Evolutionary conservation across 106 monocot species (phyloP).

Genomic region (Allium fistulosum): DNA sequence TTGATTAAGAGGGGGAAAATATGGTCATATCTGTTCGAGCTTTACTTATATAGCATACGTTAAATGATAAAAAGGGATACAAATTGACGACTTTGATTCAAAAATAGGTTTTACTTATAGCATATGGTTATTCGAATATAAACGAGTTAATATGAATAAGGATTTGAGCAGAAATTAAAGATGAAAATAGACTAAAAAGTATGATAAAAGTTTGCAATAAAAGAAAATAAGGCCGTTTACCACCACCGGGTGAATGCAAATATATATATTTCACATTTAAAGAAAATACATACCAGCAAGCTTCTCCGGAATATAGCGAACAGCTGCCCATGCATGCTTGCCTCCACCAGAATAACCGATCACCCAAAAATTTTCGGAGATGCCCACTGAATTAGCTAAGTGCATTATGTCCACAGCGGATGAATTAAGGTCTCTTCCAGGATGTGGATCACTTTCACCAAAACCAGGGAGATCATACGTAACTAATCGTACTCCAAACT

Average conservation of each 20-base stretch:
- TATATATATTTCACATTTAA: no score
- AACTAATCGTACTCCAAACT: slow-evolving; percentile 84
- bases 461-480: slow-evolving; percentile 92
- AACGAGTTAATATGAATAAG: no score
- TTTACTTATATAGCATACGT: no score
- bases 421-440: slow-evolving; percentile 72
- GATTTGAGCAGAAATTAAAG: neutral
- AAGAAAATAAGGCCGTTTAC: neutral
- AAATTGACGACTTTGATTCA: no score
- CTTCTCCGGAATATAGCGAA: slow-evolving; percentile 76
- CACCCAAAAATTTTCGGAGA: slow-evolving; percentile 86
- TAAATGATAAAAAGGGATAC: no score
- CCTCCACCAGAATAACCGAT: slow-evolving; percentile 74
- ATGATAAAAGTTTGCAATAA: neutral
- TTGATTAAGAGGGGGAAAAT: no score
- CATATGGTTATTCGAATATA: no score
- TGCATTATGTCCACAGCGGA: slow-evolving; percentile 86
- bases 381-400: slow-evolving; percentile 58
- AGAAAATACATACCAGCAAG: slow-evolving; percentile 52
- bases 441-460: slow-evolving; percentile 97
- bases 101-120: no score
- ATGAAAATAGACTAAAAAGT: neutral
- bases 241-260: no score
- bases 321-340: slow-evolving; percentile 91
- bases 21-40: no score